Percentiles rank a stretch among this genome's conserved stretches.
phyloP scores from a whole-genome alignment of 1,284 basidiomycete genomes.

The Macrocybe sp. region DNA sequence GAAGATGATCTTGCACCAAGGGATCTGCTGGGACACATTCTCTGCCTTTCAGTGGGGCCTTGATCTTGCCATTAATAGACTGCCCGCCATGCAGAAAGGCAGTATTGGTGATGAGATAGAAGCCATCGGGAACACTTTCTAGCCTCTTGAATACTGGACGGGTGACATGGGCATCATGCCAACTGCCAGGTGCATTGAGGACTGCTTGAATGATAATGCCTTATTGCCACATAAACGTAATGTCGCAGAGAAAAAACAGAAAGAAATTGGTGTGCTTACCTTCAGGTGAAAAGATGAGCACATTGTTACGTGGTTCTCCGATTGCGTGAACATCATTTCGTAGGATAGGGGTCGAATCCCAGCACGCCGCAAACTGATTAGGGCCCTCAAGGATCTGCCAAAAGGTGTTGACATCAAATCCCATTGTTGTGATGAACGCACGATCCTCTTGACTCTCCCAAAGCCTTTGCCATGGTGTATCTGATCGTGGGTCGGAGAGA shows the following conservation, averaged over 20 bases:
- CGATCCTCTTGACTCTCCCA: slow-evolving; percentile 26
- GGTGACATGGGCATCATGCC: slow-evolving; percentile 41
- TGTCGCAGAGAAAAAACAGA: slow-evolving; percentile 24
- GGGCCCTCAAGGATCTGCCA: slow-evolving; percentile 24
- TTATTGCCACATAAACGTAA: slow-evolving; percentile 17
- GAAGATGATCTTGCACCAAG: slow-evolving; percentile 11
- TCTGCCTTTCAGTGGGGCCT: slow-evolving; percentile 34
- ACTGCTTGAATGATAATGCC: slow-evolving; percentile 6
- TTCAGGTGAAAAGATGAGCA: slow-evolving; percentile 25
- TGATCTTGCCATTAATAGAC: slow-evolving; percentile 27
- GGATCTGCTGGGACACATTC: slow-evolving; percentile 16
- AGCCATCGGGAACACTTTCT: slow-evolving; percentile 29
- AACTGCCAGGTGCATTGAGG: slow-evolving; percentile 41
- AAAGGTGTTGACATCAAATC: slow-evolving; percentile 36
- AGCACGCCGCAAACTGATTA: slow-evolving; percentile 28
- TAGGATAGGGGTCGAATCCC: slow-evolving; percentile 31
- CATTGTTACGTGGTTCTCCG: slow-evolving; percentile 27
- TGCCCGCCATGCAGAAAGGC: slow-evolving; percentile 35
- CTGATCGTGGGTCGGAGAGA: slow-evolving; percentile 12
- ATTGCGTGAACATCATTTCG: slow-evolving; percentile 22
- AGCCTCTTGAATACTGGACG: slow-evolving; percentile 33
- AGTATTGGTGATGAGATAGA: slow-evolving; percentile 37
- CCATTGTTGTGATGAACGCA: slow-evolving; percentile 46
- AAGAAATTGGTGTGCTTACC: slow-evolving; percentile 22
- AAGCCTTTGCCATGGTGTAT: slow-evolving; percentile 33